Conservation (phyloP, 495 filamentous ascomycete species). For the Thozetella sp. region DNA sequence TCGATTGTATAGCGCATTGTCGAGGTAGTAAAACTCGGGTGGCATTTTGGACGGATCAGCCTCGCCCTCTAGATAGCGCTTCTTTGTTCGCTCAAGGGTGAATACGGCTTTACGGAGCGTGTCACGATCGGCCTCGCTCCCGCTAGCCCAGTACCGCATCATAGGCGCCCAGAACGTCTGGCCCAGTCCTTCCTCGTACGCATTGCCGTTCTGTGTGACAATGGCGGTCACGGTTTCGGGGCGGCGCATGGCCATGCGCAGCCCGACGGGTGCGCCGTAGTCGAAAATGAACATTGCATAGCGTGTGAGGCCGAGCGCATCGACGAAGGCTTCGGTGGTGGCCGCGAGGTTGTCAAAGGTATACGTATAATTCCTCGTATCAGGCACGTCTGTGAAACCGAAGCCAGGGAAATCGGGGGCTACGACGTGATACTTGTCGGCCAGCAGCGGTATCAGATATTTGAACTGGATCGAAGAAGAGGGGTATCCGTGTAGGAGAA, state of each 20-base stretch:
- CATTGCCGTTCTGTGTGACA: slow-evolving; percentile 60
- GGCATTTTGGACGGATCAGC: slow-evolving; percentile 25
- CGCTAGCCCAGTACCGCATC: slow-evolving; percentile 41
- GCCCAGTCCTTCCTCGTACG: slow-evolving; percentile 57
- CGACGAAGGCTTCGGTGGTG: slow-evolving; percentile 42
- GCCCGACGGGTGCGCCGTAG: slow-evolving; percentile 57
- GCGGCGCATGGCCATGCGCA: slow-evolving; percentile 47
- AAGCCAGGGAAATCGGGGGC: slow-evolving; percentile 53
- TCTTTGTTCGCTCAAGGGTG: slow-evolving; percentile 42
- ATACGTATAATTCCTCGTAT: slow-evolving; percentile 24
- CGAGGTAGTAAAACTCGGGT: slow-evolving; percentile 47
- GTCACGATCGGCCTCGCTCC: slow-evolving; percentile 28
- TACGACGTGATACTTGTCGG: slow-evolving; percentile 37
- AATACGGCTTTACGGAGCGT: slow-evolving; percentile 34
- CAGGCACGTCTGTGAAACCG: slow-evolving; percentile 40
- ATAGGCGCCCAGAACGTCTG: slow-evolving; percentile 49
- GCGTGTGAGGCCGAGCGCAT: slow-evolving; percentile 35
- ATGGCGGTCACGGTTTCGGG: slow-evolving; percentile 47
- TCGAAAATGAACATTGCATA: slow-evolving; percentile 62
- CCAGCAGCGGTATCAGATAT: not conserved
- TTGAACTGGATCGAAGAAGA: slow-evolving; percentile 45
- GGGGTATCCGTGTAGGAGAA: slow-evolving; percentile 54
- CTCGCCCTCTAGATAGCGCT: slow-evolving; percentile 50
- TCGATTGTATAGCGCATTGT: slow-evolving; percentile 42
- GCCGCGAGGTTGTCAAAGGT: slow-evolving; percentile 43